A percentile compares a stretch with the other conserved stretches of the same genome.
phyloP scores from a whole-genome alignment of 768 basidiomycete species.

The Pulveroboletus sp. region DNA sequence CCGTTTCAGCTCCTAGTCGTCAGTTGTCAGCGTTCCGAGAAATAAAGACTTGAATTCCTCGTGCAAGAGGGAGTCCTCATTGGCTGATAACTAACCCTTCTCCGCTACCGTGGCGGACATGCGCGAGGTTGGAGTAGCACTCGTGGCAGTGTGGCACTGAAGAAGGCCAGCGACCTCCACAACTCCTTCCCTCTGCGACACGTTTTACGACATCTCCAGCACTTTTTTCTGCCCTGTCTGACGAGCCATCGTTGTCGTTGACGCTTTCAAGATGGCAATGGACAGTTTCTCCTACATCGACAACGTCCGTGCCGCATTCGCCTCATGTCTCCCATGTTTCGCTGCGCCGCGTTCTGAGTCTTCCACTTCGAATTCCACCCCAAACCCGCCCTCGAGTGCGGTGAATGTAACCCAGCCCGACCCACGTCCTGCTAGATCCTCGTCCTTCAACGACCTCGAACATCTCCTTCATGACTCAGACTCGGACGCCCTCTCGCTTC shows the following conservation, averaged over 20 bases:
- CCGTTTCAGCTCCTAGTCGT: no score
- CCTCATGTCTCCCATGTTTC: constrained; percentile 59
- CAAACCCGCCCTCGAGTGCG: constrained; percentile 4
- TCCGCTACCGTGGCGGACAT: no score
- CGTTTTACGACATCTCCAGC: background rate
- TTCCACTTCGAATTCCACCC: constrained; percentile 10
- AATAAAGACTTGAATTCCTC: no score
- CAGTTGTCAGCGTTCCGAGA: no score
- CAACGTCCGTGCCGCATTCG: constrained; percentile 50
- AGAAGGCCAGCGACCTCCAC: no score
- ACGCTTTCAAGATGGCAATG: constrained; percentile 26
- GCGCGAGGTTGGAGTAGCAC: no score
- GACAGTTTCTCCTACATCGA: constrained; percentile 59
- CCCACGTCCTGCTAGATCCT: constrained; percentile 25
- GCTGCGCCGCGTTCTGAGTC: constrained; percentile 32
- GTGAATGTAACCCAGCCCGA: constrained; percentile 13
- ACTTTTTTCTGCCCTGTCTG: background rate
- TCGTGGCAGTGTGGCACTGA: no score
- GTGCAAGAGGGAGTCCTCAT: no score
- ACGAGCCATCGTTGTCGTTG: background rate
- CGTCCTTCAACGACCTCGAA: constrained; percentile 40
- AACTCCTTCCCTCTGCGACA: background rate
- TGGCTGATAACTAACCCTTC: no score
- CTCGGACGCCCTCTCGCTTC: constrained; percentile 58
- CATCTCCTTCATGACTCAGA: constrained; percentile 48